A percentile compares a stretch with the other conserved stretches of the same genome.
These are phyloP conservation scores for Tetrahymena borealis DNA, from an alignment of 73 alveolate genomes.

Conservation along the genomic window DNA sequence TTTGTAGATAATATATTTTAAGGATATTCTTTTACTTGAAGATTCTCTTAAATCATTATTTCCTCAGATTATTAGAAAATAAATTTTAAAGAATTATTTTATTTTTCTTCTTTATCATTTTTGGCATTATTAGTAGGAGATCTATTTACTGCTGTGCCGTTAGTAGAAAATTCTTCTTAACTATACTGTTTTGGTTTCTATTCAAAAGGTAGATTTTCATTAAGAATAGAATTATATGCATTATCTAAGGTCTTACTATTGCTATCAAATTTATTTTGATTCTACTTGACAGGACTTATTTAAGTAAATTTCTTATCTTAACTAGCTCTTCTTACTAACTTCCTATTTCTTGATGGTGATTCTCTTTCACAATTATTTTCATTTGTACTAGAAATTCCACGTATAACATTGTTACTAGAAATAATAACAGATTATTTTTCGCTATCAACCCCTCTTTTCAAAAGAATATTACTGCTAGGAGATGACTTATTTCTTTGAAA, in stretches of 20 bases:
- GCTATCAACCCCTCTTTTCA: not conserved
- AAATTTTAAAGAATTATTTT: no score
- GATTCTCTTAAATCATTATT: no score
- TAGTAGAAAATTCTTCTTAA: no score
- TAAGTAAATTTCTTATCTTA: not conserved
- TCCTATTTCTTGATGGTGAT: not conserved
- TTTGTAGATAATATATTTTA: no score
- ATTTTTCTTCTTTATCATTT: no score
- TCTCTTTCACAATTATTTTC: not conserved
- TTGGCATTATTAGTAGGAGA: no score
- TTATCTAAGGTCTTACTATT: not conserved
- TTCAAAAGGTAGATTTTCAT: not conserved
- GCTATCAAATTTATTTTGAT: not conserved
- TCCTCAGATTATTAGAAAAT: no score
- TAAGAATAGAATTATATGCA: not conserved
- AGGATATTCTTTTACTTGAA: no score
- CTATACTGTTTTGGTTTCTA: not conserved
- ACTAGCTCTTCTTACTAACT: not conserved
- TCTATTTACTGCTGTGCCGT: no score
- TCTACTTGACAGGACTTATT: not conserved
- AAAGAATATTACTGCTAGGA: not conserved
- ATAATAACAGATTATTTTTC: not conserved
- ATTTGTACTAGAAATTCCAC: not conserved
- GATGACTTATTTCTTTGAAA: not conserved
- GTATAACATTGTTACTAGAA: not conserved